Evolutionary conservation across 495 filamentous ascomycete species (phyloP).

Genomic region (Aspergillus nanangensis): DNA sequence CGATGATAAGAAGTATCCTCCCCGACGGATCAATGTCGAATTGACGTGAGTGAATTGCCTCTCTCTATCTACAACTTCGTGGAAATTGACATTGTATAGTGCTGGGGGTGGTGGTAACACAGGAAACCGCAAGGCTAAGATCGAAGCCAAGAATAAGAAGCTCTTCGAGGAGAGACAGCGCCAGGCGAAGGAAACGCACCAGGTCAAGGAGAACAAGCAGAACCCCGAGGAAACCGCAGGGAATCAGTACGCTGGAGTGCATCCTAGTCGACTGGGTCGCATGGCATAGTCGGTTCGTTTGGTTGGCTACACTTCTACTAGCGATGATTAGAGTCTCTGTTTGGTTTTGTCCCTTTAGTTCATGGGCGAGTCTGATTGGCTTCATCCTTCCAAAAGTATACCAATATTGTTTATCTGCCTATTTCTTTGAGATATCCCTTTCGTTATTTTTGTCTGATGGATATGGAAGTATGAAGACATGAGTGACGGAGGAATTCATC

Average conservation of each 20-base stretch:
- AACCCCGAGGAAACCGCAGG: slow-evolving; percentile 20
- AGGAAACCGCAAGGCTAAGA: slow-evolving; percentile 63
- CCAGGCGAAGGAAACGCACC: slow-evolving; percentile 44
- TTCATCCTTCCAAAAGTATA: too few relatives aligned
- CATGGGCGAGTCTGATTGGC: too few relatives aligned
- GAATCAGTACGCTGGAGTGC: slow-evolving; percentile 43
- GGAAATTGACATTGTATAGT: slow-evolving; percentile 6
- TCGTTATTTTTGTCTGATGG: slow-evolving; percentile 5
- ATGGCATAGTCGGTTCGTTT: slow-evolving; percentile 25
- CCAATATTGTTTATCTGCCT: not conserved
- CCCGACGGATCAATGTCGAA: slow-evolving; percentile 84
- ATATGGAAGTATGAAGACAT: slow-evolving; percentile 3
- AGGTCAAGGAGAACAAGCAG: slow-evolving; percentile 41
- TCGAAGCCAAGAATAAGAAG: slow-evolving; percentile 82
- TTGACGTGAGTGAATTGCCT: slow-evolving; percentile 57
- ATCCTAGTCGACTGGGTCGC: slow-evolving; percentile 54
- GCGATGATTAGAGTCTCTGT: too few relatives aligned
- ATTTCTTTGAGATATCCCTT: slow-evolving; percentile 12
- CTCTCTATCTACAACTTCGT: not conserved
- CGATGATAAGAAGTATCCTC: slow-evolving; percentile 57
- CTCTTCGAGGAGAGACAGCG: slow-evolving; percentile 75
- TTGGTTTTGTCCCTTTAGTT: too few relatives aligned
- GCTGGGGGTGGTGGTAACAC: slow-evolving; percentile 84
- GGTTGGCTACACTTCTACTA: too few relatives aligned
- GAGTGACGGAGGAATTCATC: too few relatives aligned